Evolutionary conservation across 1,284 basidiomycete species (phyloP).

Genomic region (Moesziomyces antarcticus): DNA sequence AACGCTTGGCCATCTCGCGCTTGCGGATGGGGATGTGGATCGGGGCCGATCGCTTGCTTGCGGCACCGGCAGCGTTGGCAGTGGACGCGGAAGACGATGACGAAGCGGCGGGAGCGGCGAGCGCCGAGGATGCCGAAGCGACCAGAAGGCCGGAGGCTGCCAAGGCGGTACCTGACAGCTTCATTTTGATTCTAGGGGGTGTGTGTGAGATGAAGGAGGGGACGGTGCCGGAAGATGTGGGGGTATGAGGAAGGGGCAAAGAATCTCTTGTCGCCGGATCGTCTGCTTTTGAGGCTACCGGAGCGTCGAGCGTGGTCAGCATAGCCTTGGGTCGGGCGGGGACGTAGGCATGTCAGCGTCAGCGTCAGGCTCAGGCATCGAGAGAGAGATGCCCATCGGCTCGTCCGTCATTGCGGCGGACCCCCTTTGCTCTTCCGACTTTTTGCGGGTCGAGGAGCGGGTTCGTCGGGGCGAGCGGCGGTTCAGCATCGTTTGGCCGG

Average conservation of each 20-base stretch:
- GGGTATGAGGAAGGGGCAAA: background rate
- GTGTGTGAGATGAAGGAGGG: background rate
- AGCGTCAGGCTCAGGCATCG: too few species aligned
- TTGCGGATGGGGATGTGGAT: constrained; percentile 40
- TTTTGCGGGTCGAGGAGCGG: too few species aligned
- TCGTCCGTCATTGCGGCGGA: too few species aligned
- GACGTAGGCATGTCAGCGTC: too few species aligned
- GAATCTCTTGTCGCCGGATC: background rate
- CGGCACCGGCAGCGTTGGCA: background rate
- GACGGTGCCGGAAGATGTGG: constrained; percentile 8
- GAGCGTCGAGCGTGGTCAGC: too few species aligned
- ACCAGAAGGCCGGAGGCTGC: constrained; percentile 26
- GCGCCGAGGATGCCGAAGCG: constrained; percentile 19
- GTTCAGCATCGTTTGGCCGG: too few species aligned
- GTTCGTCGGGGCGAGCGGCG: too few species aligned
- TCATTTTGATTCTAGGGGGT: constrained; percentile 13
- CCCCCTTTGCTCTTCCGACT: too few species aligned
- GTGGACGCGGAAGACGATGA: background rate
- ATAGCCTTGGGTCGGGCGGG: too few species aligned
- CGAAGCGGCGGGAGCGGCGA: constrained; percentile 15
- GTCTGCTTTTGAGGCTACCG: too few species aligned
- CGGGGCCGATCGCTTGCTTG: background rate
- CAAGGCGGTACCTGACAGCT: constrained; percentile 25
- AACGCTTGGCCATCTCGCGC: constrained; percentile 22
- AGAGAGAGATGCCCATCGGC: too few species aligned